These are phyloP conservation scores for Hibiscus syriacus DNA, from an alignment of 345 rosid genomes.

Conservation along the genomic window DNA sequence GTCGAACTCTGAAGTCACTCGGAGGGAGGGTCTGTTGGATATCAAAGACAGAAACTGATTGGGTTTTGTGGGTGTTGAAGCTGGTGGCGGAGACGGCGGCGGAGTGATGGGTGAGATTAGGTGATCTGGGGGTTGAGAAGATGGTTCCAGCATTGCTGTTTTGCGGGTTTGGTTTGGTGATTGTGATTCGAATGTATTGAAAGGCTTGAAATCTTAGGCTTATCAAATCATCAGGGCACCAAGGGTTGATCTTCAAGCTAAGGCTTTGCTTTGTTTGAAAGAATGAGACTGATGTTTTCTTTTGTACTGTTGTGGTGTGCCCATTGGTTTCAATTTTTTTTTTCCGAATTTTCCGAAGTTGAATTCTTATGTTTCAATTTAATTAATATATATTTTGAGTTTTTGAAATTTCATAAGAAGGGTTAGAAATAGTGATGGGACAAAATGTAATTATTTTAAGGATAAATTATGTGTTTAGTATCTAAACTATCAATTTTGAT, in stretches of 20 bases:
- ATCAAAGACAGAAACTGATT: constrained; percentile 16
- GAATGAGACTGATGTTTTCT: neutral
- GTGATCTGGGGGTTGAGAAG: constrained; percentile 27
- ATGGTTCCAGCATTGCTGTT: constrained; percentile 39
- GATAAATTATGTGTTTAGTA: no score
- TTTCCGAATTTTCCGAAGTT: neutral
- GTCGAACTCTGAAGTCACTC: constrained; percentile 86
- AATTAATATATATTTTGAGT: no score
- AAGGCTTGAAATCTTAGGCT: neutral
- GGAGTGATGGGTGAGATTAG: constrained; percentile 8
- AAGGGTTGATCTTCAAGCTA: constrained; percentile 3
- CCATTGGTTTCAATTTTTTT: neutral
- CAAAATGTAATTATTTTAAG: no score
- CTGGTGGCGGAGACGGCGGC: no score
- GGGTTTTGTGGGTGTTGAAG: constrained; percentile 13
- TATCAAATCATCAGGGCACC: no score
- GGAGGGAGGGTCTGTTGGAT: constrained; percentile 47
- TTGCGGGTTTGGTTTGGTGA: neutral
- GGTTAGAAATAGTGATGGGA: no score
- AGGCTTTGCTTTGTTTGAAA: constrained; percentile 7
- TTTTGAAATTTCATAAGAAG: no score
- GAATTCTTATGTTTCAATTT: no score
- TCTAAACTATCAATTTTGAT: no score
- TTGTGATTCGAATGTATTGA: neutral
- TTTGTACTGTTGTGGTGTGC: neutral